These are phyloP conservation scores for Tillandsia leiboldiana DNA, from an alignment of 176 grass and related monocot species.

Conservation along the genomic window DNA sequence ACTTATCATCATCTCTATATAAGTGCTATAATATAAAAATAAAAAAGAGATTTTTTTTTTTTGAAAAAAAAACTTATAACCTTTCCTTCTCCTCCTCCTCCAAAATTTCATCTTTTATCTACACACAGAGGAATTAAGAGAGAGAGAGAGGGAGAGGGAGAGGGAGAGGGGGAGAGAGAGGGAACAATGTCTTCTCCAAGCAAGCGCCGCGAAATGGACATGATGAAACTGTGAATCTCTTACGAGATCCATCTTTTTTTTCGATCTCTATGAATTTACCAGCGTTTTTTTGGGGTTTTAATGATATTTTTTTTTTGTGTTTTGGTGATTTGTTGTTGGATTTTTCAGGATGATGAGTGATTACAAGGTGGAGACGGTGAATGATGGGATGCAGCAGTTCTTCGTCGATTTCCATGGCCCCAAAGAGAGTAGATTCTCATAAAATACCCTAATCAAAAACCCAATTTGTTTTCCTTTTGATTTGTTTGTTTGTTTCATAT, in stretches of 20 bases:
- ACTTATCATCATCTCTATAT: too few species aligned
- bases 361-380: slow-evolving; percentile 54
- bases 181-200: slow-evolving; percentile 43
- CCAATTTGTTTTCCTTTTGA: not conserved
- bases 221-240: slow-evolving; percentile 40
- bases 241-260: not conserved
- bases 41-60: too few species aligned
- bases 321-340: not conserved
- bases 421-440: slow-evolving; percentile 26
- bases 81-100: too few species aligned
- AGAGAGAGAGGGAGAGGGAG: not conserved
- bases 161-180: not conserved
- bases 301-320: not conserved
- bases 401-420: slow-evolving; percentile 57
- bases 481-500: not conserved
- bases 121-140: not conserved
- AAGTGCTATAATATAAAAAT: too few species aligned
- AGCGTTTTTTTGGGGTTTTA: not conserved
- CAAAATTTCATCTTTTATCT: not conserved
- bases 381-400: slow-evolving; percentile 53
- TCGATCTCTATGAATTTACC: not conserved
- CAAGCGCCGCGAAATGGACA: slow-evolving; percentile 48
- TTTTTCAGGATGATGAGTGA: slow-evolving; percentile 53
- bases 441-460: not conserved
- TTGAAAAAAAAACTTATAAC: too few species aligned